Evolutionary conservation across 306 rosid genomes (phyloP), one percentile per base, ranked within the genome.

Genomic region (Oemleria cerasiformis): DNA sequence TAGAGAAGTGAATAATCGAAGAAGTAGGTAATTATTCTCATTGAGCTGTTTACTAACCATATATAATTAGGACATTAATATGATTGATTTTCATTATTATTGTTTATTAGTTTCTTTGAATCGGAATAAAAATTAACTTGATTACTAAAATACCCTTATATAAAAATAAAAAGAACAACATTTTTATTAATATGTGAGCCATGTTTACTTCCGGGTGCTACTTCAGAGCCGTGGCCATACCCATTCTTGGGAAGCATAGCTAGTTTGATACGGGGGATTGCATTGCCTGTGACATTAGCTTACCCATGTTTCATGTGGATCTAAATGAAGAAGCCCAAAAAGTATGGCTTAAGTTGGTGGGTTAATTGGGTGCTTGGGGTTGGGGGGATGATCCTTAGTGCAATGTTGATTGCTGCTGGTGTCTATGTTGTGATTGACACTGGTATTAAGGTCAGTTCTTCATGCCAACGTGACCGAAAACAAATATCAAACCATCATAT

Each of bases 221-320:
- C 79, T 79, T 82, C 38, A 50, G 44, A 1, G 84, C 86, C 0
- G 78, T 85, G 49, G 89, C 86, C 13, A 50, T 77, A 41, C 89
- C 89, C 0, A n/a, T 82, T 81, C 68, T 45, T 82, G 53, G 78
- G 80, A 20, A 82, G 78, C 60, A 4, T 82, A 9, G 89, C 79
- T 0, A 86, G 89, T 54, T 71, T 85, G 2, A 14, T 85, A 0
- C 86, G 89, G 25, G 89, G 89, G 19, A 73, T 85, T 0, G 78
- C 86, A 2, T 25, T 85, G 72, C 89, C 89, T 0, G 84, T 85
- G 38, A 85, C 89, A 8, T 67, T 82, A 30, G 86, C 82, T 6
- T 85, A 79, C 65, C 89, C 89, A 3, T 76, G 86, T 47, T 85
- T 82, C 70, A 82, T 82, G 89, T 85, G 89, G 89, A 59, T 85